Evolutionary conservation across 1,284 basidiomycete genomes (phyloP), one percentile per base, ranked within the genome.

Genomic region (Somion occarium): DNA sequence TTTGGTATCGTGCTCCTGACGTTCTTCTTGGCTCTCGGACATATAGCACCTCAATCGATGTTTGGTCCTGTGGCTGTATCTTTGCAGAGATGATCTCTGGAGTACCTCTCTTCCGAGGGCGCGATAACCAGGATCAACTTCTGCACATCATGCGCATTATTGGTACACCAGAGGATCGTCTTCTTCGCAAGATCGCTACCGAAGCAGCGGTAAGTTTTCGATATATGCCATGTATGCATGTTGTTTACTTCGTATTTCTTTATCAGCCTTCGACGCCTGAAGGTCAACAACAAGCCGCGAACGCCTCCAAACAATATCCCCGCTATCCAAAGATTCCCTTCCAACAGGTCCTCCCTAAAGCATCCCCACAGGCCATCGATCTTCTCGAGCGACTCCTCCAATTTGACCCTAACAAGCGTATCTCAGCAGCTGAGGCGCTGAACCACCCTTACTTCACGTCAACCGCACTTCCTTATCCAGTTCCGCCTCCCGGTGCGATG

Each of bases 1-100:
- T 99, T 12, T 99, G 97, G 97, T 99, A 99, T 70, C 91, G 97
- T 51, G 96, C 97, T 0, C 97, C 97, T 1, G 97, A 99, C 65
- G 97, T 99, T 41, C 81, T 99, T 15, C 83, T 99, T 55, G 97
- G 97, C 48, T 97, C 93, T 38, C 82, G 97, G 50, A 98, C 96
- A 49, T 99, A 99, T 71, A 95, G 90, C 67, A 99, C 97, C 2
- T 96, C 92, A 19, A 98, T 99, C 65, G 97, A 99, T 71, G 93
- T 99, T 56, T 99, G 97, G 97, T 96, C 92, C 4, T 97, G 95
- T 52, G 97, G 97, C 5, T 99, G 97, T 66, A 99, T 99, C 65
- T 97, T 99, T 69, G 96, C 96, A 15, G 94, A 98, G 73, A 94
- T 96, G 91, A 99, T 99, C 58, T 91, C 93, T 23, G 97, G 97